These are phyloP conservation scores for Linderniella brevidens DNA, from an alignment of 257 asterid species.

Conservation along the genomic window DNA sequence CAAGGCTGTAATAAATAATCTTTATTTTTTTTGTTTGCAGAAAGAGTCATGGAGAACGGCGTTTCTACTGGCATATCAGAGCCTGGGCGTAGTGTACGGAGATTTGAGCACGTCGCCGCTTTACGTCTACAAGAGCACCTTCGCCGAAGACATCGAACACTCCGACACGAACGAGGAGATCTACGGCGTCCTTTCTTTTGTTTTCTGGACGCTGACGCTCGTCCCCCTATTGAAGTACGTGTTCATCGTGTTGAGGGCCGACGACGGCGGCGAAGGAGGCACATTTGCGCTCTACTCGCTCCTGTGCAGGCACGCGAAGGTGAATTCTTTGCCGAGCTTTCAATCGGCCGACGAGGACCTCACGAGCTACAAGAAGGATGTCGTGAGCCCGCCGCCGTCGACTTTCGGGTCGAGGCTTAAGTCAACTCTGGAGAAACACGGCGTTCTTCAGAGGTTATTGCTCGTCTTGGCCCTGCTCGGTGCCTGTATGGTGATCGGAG, in stretches of 20 bases:
- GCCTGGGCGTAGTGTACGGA: neutral
- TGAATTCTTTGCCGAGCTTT: neutral
- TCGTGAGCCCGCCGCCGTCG: neutral
- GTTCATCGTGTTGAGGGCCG: neutral
- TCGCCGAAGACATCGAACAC: conserved; percentile 1
- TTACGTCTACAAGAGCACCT: conserved; percentile 1
- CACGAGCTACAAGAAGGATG: neutral
- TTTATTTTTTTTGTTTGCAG: neutral
- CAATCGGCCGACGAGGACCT: conserved; percentile 1
- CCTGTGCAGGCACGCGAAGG: neutral
- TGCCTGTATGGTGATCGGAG: conserved; percentile 4
- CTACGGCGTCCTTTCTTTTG: neutral
- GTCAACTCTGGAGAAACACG: neutral
- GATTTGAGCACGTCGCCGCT: neutral
- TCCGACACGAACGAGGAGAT: neutral
- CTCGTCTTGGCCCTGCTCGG: conserved; percentile 1
- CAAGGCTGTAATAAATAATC: neutral
- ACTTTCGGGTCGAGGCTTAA: neutral
- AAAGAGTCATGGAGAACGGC: neutral
- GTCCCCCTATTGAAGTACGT: neutral
- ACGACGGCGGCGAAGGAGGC: conserved; percentile 1
- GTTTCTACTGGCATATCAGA: neutral
- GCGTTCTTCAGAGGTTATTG: neutral
- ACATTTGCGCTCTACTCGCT: neutral
- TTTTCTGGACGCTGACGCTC: neutral